These are phyloP conservation scores for Phytophthora sojae DNA, from an alignment of 352 stramenopile genomes.

Conservation along the genomic window DNA sequence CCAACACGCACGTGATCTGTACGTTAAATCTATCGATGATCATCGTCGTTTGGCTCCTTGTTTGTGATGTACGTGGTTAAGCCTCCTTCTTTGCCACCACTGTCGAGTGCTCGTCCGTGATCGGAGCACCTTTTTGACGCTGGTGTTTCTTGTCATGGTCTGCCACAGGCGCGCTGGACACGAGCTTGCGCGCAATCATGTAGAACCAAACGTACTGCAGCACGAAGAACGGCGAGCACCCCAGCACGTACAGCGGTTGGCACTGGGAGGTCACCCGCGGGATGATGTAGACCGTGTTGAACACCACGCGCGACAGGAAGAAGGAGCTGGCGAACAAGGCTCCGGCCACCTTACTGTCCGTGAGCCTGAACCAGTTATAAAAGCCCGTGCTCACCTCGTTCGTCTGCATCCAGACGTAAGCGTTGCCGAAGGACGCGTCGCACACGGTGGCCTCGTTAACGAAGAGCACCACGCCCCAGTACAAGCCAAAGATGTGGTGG, in stretches of 20 bases:
- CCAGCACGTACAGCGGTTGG: constrained; percentile 60
- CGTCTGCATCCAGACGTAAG: constrained; percentile 87
- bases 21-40: too few relatives aligned
- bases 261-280: constrained; percentile 52
- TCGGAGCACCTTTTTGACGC: neutral
- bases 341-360: constrained; percentile 59
- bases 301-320: constrained; percentile 74
- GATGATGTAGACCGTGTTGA: constrained; percentile 76
- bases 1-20: too few relatives aligned
- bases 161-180: constrained; percentile 9
- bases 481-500: constrained; percentile 72
- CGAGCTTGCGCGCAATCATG: constrained; percentile 74
- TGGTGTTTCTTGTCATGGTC: constrained; percentile 7
- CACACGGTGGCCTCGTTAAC: constrained; percentile 69
- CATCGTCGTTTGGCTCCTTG: too few relatives aligned
- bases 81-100: constrained; percentile 26
- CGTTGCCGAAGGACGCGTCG: constrained; percentile 56
- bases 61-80: neutral
- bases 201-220: constrained; percentile 83
- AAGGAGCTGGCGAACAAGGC: constrained; percentile 67
- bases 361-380: constrained; percentile 86
- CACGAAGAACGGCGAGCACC: constrained; percentile 70
- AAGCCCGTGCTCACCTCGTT: constrained; percentile 85
- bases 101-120: neutral
- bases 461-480: constrained; percentile 70